Percentiles rank a stretch among this genome's conserved stretches.
These are phyloP conservation scores for Penicillium samsonianum DNA, from an alignment of 495 filamentous ascomycete genomes.

Conservation along the genomic window DNA sequence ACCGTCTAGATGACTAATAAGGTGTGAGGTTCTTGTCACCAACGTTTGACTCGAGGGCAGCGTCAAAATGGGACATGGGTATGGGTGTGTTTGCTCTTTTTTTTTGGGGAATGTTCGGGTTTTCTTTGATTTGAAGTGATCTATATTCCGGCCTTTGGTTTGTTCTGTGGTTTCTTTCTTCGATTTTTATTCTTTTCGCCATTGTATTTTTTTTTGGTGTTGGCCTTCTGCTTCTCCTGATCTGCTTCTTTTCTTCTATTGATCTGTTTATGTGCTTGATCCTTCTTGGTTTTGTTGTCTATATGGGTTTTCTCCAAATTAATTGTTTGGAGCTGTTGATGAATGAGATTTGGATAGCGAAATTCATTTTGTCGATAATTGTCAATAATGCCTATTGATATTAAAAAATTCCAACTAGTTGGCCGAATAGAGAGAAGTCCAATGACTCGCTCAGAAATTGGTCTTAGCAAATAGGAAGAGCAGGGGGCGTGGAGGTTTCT, in stretches of 20 bases:
- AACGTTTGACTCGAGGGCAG: no score
- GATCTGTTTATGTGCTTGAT: constrained; percentile 19
- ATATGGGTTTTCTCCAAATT: constrained; percentile 19
- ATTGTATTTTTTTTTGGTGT: constrained; percentile 5
- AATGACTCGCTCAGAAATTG: no score
- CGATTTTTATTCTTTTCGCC: constrained; percentile 5
- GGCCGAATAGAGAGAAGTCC: no score
- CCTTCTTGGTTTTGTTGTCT: constrained; percentile 12
- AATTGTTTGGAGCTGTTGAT: constrained; percentile 22
- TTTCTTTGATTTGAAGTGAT: constrained; percentile 1
- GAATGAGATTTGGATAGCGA: constrained; percentile 17
- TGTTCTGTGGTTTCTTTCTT: constrained; percentile 7
- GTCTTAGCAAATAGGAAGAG: no score
- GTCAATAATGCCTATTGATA: no score
- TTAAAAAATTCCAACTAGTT: no score
- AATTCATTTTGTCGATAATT: constrained; percentile 8
- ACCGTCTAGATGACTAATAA: no score
- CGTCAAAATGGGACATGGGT: constrained; percentile 1
- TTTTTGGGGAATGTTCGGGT: constrained; percentile 15
- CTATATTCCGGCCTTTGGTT: constrained; percentile 8
- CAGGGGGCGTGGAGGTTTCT: no score
- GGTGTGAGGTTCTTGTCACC: no score
- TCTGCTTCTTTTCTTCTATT: constrained; percentile 21
- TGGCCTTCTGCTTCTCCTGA: neutral
- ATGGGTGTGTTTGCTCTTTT: constrained; percentile 17